Evolutionary conservation across 2,329 filamentous ascomycete genomes (phyloP).

Genomic region (Pseudopithomyces maydicus): DNA sequence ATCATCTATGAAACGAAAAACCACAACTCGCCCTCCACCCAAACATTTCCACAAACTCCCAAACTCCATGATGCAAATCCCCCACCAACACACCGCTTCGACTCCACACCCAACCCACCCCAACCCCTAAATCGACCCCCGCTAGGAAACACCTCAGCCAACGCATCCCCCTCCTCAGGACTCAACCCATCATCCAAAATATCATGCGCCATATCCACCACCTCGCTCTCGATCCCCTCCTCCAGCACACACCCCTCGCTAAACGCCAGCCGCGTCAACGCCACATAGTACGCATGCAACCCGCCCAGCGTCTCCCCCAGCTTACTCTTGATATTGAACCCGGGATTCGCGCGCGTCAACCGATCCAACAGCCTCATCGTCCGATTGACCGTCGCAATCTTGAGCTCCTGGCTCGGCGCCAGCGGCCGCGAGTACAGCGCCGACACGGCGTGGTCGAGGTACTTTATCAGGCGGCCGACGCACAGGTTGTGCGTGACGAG

Average conservation of each 20-base stretch:
- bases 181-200: conserved; percentile 81
- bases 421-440: conserved; percentile 55
- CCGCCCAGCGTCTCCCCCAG: conserved; percentile 72
- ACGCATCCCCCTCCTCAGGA: conserved; percentile 73
- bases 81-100: too few species aligned
- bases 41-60: too few species aligned
- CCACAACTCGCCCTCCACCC: too few species aligned
- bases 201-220: conserved; percentile 79
- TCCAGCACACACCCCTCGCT: conserved; percentile 80
- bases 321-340: conserved; percentile 72
- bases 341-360: conserved; percentile 64
- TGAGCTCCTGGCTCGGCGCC: conserved; percentile 44
- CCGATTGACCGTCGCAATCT: conserved; percentile 61
- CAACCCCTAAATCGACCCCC: too few species aligned
- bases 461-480: conserved; percentile 75
- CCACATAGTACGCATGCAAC: conserved; percentile 80
- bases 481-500: conserved; percentile 71
- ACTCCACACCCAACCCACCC: too few species aligned
- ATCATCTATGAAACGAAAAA: too few species aligned
- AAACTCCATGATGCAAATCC: too few species aligned
- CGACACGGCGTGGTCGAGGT: conserved; percentile 74
- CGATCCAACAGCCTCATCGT: conserved; percentile 66
- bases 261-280: conserved; percentile 83
- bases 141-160: conserved; percentile 52
- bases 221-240: conserved; percentile 74